Percentiles rank a stretch among this genome's conserved stretches.
Evolutionary conservation across 306 rosid species (phyloP).

Genomic region (Fragaria ananassa): DNA sequence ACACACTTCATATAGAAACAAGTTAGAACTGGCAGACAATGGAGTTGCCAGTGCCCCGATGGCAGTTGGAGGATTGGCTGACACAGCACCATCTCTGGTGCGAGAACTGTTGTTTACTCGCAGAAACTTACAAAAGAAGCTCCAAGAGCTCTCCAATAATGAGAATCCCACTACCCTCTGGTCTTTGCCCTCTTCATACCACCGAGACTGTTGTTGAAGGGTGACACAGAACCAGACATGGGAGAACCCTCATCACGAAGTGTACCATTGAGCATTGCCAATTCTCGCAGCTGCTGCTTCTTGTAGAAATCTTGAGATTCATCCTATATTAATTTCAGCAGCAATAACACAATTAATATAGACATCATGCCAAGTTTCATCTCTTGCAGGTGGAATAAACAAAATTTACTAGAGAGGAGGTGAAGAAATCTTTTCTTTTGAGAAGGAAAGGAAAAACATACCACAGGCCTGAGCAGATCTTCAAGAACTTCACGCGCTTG

Average conservation of each 20-base stretch:
- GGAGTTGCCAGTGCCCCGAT: conserved; percentile 74
- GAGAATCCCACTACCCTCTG: conserved; percentile 53
- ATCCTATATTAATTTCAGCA: conserved; percentile 42
- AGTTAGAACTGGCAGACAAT: conserved; percentile 52
- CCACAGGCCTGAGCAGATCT: conserved; percentile 86
- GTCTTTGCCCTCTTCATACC: conserved; percentile 99
- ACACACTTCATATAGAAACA: conserved; percentile 75
- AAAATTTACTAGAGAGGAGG: conserved; percentile 5
- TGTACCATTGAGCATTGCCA: conserved; percentile 89
- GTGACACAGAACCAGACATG: conserved; percentile 91
- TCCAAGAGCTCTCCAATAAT: conserved; percentile 40
- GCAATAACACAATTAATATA: background rate
- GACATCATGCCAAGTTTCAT: background rate
- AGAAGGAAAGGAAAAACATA: conserved; percentile 9
- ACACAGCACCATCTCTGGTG: conserved; percentile 49
- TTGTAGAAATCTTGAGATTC: conserved; percentile 97
- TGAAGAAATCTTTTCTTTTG: background rate
- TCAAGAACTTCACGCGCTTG: conserved; percentile 77
- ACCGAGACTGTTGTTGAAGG: conserved; percentile 87
- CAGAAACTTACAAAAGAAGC: conserved; percentile 52
- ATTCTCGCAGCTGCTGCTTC: conserved; percentile 92
- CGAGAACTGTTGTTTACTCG: conserved; percentile 44
- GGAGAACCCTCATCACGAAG: conserved; percentile 97
- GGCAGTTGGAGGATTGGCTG: conserved; percentile 55
- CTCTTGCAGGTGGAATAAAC: conserved; percentile 4